phyloP scores from a whole-genome alignment of 2,329 filamentous ascomycete genomes.

The Colletotrichum sp. region DNA sequence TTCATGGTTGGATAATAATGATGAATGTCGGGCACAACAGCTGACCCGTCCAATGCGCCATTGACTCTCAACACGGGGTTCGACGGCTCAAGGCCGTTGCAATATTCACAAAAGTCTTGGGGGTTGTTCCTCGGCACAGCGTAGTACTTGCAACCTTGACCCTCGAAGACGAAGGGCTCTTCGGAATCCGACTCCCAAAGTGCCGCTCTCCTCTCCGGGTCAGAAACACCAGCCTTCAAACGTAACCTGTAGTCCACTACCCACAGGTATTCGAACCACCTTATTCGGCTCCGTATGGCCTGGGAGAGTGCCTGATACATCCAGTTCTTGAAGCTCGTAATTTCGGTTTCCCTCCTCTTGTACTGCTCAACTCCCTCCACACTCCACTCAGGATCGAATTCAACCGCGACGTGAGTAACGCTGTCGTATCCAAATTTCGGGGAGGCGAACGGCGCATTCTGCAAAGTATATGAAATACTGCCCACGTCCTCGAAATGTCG shows the following conservation, averaged over 20 bases:
- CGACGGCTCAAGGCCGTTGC: not conserved
- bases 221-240: not conserved
- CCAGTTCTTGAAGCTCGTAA: rapidly evolving
- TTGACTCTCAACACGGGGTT: rapidly evolving
- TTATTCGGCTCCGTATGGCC: not conserved
- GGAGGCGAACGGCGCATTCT: not conserved
- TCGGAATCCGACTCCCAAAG: not conserved
- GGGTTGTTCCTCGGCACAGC: not conserved
- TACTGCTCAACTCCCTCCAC: rapidly evolving
- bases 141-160: not conserved
- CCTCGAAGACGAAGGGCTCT: not conserved
- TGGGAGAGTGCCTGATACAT: rapidly evolving
- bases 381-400: not conserved
- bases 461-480: rapidly evolving
- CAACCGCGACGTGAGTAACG: not conserved
- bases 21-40: not conserved
- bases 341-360: not conserved
- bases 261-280: not conserved
- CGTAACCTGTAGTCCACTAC: not conserved
- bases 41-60: not conserved
- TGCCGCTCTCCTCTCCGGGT: not conserved
- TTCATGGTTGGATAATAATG: not conserved
- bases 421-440: rapidly evolving
- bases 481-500: not conserved
- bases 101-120: not conserved